Conservation (phyloP, 495 filamentous ascomycete genomes). For the Friedmanniomyces endolithicus region DNA sequence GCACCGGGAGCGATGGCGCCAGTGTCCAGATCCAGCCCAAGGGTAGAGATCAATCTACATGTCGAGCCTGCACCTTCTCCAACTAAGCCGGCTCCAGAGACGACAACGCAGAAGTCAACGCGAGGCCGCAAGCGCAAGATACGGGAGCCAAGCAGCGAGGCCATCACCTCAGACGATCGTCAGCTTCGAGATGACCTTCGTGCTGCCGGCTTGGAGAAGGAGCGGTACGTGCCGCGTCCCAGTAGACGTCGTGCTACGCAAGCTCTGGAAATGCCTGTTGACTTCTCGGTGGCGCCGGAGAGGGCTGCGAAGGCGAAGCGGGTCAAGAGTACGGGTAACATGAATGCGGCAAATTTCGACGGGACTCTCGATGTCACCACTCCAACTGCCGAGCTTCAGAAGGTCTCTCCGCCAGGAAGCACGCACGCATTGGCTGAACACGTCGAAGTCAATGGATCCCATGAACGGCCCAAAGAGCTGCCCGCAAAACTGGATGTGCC, state of each 20-base stretch:
- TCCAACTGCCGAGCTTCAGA: no score
- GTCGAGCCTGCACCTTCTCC: not conserved
- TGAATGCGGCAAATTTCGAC: not conserved
- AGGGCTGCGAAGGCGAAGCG: slow-evolving; percentile 24
- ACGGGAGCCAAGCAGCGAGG: not conserved
- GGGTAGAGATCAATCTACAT: slow-evolving; percentile 5
- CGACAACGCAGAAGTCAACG: not conserved
- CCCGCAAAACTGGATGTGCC: no score
- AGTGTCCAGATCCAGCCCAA: slow-evolving; percentile 4
- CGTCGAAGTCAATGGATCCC: no score
- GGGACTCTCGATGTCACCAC: no score
- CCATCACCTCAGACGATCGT: slow-evolving; percentile 21
- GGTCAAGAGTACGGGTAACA: slow-evolving; percentile 17
- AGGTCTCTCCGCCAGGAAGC: no score
- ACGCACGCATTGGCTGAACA: no score
- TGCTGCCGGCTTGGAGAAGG: slow-evolving; percentile 23
- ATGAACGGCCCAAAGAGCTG: no score
- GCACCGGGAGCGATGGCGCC: no score
- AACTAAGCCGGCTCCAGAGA: not conserved
- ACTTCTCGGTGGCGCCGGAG: slow-evolving; percentile 26
- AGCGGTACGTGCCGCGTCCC: slow-evolving; percentile 29
- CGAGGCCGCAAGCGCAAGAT: slow-evolving; percentile 10
- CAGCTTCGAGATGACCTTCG: not conserved
- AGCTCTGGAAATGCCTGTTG: slow-evolving; percentile 15
- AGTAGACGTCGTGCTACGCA: slow-evolving; percentile 27